Conservation (phyloP, 1,284 basidiomycete genomes). For the Marasmius oreades region DNA sequence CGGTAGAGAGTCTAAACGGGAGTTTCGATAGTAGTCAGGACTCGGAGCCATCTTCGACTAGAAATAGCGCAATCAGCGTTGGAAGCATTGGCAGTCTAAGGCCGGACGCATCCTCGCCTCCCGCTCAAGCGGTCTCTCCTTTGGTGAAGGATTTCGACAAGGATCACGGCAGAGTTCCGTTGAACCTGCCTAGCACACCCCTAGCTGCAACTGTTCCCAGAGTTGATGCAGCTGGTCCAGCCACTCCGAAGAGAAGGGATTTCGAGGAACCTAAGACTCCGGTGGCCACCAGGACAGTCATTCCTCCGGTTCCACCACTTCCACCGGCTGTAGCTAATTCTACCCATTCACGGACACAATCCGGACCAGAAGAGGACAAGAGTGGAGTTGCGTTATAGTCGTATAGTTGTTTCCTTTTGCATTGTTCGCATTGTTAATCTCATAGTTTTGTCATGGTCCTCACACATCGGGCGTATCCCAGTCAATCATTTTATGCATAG, state of each 20-base stretch:
- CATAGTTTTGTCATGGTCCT: too few species aligned
- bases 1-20: neutral
- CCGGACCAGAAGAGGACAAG: neutral
- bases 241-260: neutral
- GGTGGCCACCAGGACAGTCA: neutral
- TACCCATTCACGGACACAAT: neutral
- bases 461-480: too few species aligned
- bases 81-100: neutral
- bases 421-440: neutral
- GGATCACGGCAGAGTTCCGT: neutral
- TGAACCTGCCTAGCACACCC: neutral
- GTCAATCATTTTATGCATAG: too few species aligned
- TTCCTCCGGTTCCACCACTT: neutral
- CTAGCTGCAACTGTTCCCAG: neutral
- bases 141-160: neutral
- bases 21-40: neutral
- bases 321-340: neutral
- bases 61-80: neutral
- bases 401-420: neutral
- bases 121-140: neutral
- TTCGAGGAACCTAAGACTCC: neutral
- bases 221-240: neutral
- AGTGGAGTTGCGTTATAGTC: neutral
- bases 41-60: neutral
- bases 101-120: neutral